Base-by-base conservation (phyloP, 1,284 basidiomycete species). In the Acaromyces ingoldii region DNA sequence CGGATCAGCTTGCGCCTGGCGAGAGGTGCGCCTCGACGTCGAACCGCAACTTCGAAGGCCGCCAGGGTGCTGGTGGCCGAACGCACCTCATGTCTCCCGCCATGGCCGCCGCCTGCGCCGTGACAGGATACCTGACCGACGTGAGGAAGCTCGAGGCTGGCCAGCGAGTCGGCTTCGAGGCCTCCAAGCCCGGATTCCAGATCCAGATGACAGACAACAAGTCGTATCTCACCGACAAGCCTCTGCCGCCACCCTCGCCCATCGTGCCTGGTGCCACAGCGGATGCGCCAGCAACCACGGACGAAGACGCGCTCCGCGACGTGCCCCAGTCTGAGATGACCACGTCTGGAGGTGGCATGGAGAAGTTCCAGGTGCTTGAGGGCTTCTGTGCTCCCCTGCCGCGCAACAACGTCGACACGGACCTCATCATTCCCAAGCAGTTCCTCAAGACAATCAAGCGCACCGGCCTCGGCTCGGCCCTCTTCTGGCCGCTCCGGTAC, bases 1-100 rank as follows among this genome's bases (percentile, higher is more conserved):
- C 72, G 6, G 72, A 74, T 52, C 70, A 72, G 60, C 66, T 74
- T 3, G 52, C 62, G 33, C 72, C 72, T 6, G 70, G 70, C 30
- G 70, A 74, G 54, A 56, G 72, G n/a, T 74, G 72, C 46, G 72
- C 72, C 22, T 74, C 72, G 24, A 74, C 72, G n/a, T 71, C 68
- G 47, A 74, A 74, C 65, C 64, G 72, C 29, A 74, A 74, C 69
- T 74, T 74, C 54, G 72, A 74, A 49, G 72, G 72, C 28, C 51
- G 72, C 13, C 72, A 74, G 51, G 72, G 72, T 26, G 62, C 68
- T 6, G 70, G 70, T 49, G 72, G 72, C 26, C 62, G 72, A 25
- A 74, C 72, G 11, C 72, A 74, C 51, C 53, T 74, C 17, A 70
- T 74, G 68, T 62, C 60, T 30, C 72, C 72, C 3, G 72, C 72